Percentiles rank a stretch among this genome's conserved stretches.
These are phyloP conservation scores for Penicillium silybi DNA, from an alignment of 495 filamentous ascomycete genomes.

Conservation along the genomic window DNA sequence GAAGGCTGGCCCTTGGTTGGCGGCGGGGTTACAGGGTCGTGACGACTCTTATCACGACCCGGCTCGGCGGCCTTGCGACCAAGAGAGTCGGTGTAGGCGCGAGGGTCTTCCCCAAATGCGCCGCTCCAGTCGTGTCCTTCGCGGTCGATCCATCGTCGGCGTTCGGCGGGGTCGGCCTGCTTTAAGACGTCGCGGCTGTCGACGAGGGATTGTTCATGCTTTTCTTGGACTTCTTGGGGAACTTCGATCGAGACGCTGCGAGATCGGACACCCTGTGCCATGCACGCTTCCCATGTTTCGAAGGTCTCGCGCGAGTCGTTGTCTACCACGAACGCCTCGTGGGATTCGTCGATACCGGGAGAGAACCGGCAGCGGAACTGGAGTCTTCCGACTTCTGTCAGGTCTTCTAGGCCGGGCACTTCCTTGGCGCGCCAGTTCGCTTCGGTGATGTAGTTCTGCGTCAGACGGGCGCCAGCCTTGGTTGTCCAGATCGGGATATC, in stretches of 20 bases:
- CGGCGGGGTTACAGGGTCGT: conserved; percentile 53
- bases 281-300: conserved; percentile 90
- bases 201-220: conserved; percentile 76
- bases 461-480: conserved; percentile 64
- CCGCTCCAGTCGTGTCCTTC: conserved; percentile 85
- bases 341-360: conserved; percentile 85
- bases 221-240: conserved; percentile 57
- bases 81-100: conserved; percentile 46
- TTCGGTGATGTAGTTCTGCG: conserved; percentile 87
- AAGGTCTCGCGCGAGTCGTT: conserved; percentile 89
- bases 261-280: conserved; percentile 74
- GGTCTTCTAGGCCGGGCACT: conserved; percentile 62
- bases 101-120: conserved; percentile 70
- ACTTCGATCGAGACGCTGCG: conserved; percentile 64
- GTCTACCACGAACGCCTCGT: conserved; percentile 75
- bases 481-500: conserved; percentile 87
- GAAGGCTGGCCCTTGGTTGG: conserved; percentile 36
- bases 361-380: conserved; percentile 78
- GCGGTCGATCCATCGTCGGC: conserved; percentile 70
- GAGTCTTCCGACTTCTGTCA: conserved; percentile 75
- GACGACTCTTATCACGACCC: conserved; percentile 49
- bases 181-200: conserved; percentile 77
- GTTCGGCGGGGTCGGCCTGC: conserved; percentile 62
- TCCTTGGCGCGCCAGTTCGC: conserved; percentile 55
- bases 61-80: conserved; percentile 53